Conservation (phyloP, 1,284 basidiomycete species). For the Coniophora puteana region DNA sequence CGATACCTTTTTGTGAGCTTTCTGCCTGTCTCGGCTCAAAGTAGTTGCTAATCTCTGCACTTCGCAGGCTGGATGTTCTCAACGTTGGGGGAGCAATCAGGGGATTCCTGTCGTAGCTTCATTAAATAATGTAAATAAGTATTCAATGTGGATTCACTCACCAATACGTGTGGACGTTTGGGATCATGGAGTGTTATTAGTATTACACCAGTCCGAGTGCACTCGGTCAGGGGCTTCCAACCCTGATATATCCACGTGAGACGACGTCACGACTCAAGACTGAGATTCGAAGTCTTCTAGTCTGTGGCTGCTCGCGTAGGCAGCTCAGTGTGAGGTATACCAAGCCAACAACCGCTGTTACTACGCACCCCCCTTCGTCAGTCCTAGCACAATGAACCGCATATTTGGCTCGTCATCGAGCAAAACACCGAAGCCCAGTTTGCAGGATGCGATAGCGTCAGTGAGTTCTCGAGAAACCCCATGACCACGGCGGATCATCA, state of each 20-base stretch:
- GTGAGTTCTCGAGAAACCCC: constrained; percentile 40
- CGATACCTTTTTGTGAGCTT: constrained; percentile 83
- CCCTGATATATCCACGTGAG: no score
- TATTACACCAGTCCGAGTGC: no score
- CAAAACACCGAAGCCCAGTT: constrained; percentile 84
- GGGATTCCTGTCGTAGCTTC: constrained; percentile 55
- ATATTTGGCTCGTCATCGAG: constrained; percentile 76
- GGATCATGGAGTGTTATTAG: no score
- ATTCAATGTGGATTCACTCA: no score
- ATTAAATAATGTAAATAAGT: no score
- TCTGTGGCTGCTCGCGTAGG: no score
- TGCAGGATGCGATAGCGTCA: constrained; percentile 90
- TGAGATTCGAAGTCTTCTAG: no score
- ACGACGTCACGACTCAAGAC: no score
- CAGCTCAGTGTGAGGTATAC: neutral
- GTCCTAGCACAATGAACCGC: constrained; percentile 56
- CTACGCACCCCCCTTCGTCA: neutral
- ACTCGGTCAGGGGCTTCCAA: no score
- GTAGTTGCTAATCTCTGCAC: neutral
- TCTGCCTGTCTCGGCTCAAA: constrained; percentile 1
- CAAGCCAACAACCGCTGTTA: neutral
- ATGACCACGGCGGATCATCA: neutral
- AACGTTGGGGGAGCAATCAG: constrained; percentile 79
- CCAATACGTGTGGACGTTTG: no score
- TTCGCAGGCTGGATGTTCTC: constrained; percentile 60